Percentiles rank a stretch among this genome's conserved stretches.
phyloP scores from a whole-genome alignment of 2,329 filamentous ascomycete genomes.

The Cadophora sp. region DNA sequence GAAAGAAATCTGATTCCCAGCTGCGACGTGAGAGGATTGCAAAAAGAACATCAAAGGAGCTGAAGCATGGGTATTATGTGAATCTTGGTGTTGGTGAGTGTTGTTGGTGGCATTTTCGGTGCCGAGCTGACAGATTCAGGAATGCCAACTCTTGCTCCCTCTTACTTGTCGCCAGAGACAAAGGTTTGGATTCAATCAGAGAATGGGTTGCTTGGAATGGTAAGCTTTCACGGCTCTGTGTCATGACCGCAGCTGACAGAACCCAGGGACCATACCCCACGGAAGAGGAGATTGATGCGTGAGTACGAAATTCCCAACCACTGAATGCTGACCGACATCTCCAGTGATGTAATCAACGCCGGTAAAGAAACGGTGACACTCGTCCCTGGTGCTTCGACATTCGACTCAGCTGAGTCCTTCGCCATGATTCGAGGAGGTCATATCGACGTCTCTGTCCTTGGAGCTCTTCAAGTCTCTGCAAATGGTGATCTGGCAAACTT shows the following conservation, averaged over 20 bases:
- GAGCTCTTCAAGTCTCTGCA: constrained; percentile 73
- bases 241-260: constrained; percentile 44
- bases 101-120: not conserved
- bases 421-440: constrained; percentile 87
- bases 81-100: constrained; percentile 71
- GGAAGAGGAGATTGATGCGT: constrained; percentile 72
- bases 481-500: constrained; percentile 85
- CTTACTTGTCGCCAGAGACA: constrained; percentile 70
- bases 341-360: constrained; percentile 78
- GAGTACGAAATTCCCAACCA: constrained; percentile 33
- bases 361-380: constrained; percentile 89
- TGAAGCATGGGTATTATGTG: constrained; percentile 79
- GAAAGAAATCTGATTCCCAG: constrained; percentile 53
- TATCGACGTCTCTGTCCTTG: constrained; percentile 83
- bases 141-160: constrained; percentile 87
- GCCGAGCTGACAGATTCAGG: constrained; percentile 43
- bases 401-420: constrained; percentile 83
- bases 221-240: constrained; percentile 6
- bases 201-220: constrained; percentile 83
- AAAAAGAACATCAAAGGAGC: constrained; percentile 77
- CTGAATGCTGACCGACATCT: not conserved
- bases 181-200: constrained; percentile 87
- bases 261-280: constrained; percentile 70
- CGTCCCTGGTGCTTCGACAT: constrained; percentile 76
- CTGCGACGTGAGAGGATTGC: constrained; percentile 75